phyloP scores from a whole-genome alignment of 2,329 filamentous ascomycete genomes.

The Podosphaera leucotricha region DNA sequence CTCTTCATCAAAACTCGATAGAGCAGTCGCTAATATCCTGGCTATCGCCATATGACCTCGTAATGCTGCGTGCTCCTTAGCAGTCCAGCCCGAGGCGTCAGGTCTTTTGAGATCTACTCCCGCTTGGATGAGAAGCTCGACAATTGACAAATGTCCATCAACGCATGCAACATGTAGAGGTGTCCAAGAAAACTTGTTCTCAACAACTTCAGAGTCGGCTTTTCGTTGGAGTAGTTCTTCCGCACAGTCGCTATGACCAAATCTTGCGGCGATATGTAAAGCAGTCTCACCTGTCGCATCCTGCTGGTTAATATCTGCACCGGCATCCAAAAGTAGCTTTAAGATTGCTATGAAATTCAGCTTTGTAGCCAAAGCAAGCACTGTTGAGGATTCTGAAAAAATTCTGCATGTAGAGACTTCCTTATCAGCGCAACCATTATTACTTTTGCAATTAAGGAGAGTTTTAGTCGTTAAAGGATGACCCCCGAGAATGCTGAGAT shows the following conservation, averaged over 20 bases:
- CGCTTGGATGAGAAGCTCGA: constrained; percentile 52
- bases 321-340: constrained; percentile 65
- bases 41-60: constrained; percentile 73
- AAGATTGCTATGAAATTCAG: constrained; percentile 71
- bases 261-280: constrained; percentile 73
- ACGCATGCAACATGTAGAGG: constrained; percentile 85
- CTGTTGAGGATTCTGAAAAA: constrained; percentile 65
- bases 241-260: constrained; percentile 64
- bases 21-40: constrained; percentile 30
- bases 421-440: constrained; percentile 18
- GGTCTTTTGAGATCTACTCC: constrained; percentile 50
- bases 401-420: constrained; percentile 42
- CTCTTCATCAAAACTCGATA: background rate
- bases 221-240: constrained; percentile 53
- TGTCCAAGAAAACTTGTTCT: constrained; percentile 81
- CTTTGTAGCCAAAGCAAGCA: constrained; percentile 68
- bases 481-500: constrained; percentile 77
- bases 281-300: constrained; percentile 80
- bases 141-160: constrained; percentile 57
- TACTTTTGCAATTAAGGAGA: constrained; percentile 51
- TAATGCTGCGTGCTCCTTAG: constrained; percentile 76
- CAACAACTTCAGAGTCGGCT: constrained; percentile 50
- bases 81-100: constrained; percentile 84
- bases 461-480: constrained; percentile 68
- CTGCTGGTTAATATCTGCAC: constrained; percentile 81